phyloP scores from a whole-genome alignment of 2,329 filamentous ascomycete species.

The Penicillium occitanis region DNA sequence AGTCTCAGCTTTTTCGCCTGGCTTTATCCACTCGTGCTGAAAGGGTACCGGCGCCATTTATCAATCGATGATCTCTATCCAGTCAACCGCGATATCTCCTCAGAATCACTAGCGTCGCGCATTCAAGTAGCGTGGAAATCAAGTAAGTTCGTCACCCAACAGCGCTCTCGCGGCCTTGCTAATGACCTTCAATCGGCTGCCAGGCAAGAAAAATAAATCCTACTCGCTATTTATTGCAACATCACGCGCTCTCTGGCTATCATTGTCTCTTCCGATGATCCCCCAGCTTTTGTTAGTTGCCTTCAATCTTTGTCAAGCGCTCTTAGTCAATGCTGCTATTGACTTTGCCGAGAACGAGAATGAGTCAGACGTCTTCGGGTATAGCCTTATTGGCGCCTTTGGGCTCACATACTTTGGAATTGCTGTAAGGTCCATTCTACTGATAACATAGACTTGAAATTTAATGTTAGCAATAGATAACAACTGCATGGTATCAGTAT shows the following conservation, averaged over 20 bases:
- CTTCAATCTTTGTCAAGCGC: constrained; percentile 39
- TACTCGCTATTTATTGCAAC: constrained; percentile 16
- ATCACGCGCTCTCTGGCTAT: not conserved
- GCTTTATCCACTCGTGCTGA: constrained; percentile 5
- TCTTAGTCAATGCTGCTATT: constrained; percentile 41
- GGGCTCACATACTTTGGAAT: constrained; percentile 44
- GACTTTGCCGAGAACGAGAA: constrained; percentile 31
- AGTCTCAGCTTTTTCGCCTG: constrained; percentile 15
- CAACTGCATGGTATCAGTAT: constrained; percentile 44
- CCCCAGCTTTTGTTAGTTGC: constrained; percentile 37
- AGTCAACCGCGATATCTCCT: not conserved
- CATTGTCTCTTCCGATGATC: constrained; percentile 12
- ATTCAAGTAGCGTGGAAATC: constrained; percentile 3
- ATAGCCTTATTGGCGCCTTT: constrained; percentile 47
- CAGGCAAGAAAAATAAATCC: constrained; percentile 18
- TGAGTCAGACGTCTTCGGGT: constrained; percentile 36
- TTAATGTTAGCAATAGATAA: constrained; percentile 28
- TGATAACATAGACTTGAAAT: not conserved
- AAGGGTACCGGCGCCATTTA: constrained; percentile 10
- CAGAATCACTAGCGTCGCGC: not conserved
- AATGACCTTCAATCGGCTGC: not conserved
- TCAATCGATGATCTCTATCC: constrained; percentile 16
- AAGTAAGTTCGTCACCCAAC: constrained; percentile 6
- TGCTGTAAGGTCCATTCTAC: constrained; percentile 32
- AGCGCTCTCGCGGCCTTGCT: not conserved